A percentile compares a stretch with the other conserved stretches of the same genome.
These are phyloP conservation scores for Musa beccarii DNA, from an alignment of 176 grass and related monocot genomes.

Conservation along the genomic window DNA sequence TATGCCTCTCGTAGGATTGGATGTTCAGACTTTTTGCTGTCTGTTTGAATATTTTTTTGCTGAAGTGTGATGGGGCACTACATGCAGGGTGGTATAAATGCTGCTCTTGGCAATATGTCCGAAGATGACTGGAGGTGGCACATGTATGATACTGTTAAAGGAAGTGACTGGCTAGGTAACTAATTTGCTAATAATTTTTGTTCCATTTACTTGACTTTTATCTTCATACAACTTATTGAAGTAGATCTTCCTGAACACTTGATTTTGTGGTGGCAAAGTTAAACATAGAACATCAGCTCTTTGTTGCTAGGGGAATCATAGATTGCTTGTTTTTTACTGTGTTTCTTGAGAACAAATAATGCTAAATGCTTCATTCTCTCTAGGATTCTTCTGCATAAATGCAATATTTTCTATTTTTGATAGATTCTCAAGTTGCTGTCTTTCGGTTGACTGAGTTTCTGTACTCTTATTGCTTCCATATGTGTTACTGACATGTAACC, in stretches of 20 bases:
- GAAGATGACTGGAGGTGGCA: constrained; percentile 99
- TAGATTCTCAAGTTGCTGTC: not conserved
- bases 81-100: constrained; percentile 86
- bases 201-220: not conserved
- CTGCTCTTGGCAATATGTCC: constrained; percentile 89
- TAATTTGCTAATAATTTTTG: constrained; percentile 5
- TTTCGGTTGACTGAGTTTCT: not conserved
- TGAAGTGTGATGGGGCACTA: constrained; percentile 1
- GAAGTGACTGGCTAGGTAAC: constrained; percentile 93
- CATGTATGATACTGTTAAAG: constrained; percentile 99
- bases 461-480: not conserved
- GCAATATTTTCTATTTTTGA: not conserved
- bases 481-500: not conserved
- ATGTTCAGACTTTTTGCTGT: not conserved
- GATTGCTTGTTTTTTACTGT: not conserved
- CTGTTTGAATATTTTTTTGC: not conserved
- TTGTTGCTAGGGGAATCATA: not conserved
- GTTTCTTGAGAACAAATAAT: not conserved
- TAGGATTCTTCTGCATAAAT: not conserved
- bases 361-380: no score
- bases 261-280: constrained; percentile 13
- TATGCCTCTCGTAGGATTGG: not conserved
- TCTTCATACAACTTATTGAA: not conserved
- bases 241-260: constrained; percentile 5
- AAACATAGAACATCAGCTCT: not conserved